Evolutionary conservation across 2,329 filamentous ascomycete genomes (phyloP), one percentile per base, ranked within the genome.

Genomic region (Aspergillus awamori): DNA sequence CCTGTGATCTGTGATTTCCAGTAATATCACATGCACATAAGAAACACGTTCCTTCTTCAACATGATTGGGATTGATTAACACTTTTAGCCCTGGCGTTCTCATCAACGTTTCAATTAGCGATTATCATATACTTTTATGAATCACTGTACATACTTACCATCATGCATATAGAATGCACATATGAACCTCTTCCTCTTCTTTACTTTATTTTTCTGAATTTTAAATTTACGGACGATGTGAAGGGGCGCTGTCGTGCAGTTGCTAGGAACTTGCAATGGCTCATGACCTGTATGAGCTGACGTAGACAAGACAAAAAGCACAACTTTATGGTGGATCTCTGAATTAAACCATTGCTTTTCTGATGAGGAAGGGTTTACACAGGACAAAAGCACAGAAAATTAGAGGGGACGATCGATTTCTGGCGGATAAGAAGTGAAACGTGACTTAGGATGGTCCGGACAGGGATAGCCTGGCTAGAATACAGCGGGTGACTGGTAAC

Each of bases 101-200:
- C 47, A 28, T 51, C 47, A 51, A 30, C 47, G 47, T 51, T 28
- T 33, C 47, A 24, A 51, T 30, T 51, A 51, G 41, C 41, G 41
- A 51, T 17, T n/a, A 6, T 17, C 30, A 51, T 36, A 36, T 36
- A 36, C 33, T 36, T n/a, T 51, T 51, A 51, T 17, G 47, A 33
- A 36, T 36, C 15, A 28, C 15, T 51, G 47, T 51, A 51, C 28
- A 51, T 51, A 51, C 24, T 33, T 28, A 8, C 11, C 33, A 36
- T 13, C 5, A 8, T 10, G 26, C 47, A 33, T 49, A 49, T 49
- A 49, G 45, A 49, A 49, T 51, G 47, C 47, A 51, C 47, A 51
- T 30, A 51, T 24, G 45, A 49, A 28, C 45, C 8, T 30, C 8
- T 8, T 1, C 10, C 26, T 17, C 15, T 24, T 8, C 8, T 22